Conservation (phyloP, 176 grass and related monocot species). For the Saccharum officinarum region DNA sequence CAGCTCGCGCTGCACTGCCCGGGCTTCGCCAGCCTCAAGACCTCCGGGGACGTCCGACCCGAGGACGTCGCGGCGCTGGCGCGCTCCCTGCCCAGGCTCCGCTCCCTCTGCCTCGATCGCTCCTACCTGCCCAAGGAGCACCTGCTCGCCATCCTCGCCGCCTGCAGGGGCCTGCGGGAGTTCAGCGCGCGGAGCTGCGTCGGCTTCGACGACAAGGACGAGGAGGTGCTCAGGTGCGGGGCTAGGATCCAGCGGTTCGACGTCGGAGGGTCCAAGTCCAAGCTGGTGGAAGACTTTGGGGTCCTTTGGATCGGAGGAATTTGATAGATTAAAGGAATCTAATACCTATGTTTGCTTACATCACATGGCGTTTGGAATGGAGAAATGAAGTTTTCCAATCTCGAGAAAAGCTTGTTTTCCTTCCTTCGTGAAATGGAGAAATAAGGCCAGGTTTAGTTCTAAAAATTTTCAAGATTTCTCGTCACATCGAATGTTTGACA, state of each 20-base stretch:
- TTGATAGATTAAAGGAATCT: no score
- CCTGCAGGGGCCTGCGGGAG: constrained; percentile 40
- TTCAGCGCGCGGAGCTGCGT: constrained; percentile 62
- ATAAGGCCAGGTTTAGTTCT: no score
- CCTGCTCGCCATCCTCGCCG: constrained; percentile 46
- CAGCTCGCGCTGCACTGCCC: constrained; percentile 44
- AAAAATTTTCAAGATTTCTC: no score
- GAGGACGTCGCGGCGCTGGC: constrained; percentile 57
- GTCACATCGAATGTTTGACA: no score
- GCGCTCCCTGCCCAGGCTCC: constrained; percentile 20
- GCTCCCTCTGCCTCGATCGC: constrained; percentile 46
- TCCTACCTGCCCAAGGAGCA: constrained; percentile 55
- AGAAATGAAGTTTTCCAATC: no score
- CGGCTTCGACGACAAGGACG: constrained; percentile 53
- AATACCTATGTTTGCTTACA: no score
- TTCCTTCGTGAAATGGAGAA: no score
- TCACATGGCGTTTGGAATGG: no score
- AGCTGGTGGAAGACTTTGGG: no score
- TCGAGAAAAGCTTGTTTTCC: no score
- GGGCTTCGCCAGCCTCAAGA: constrained; percentile 34
- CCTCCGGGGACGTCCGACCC: constrained; percentile 50
- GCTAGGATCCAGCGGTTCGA: constrained; percentile 43
- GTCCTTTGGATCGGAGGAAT: no score
- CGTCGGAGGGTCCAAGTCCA: constrained; percentile 16
- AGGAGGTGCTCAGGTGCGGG: constrained; percentile 36